These are phyloP conservation scores for Fusarium devonianum DNA, from an alignment of 2,329 filamentous ascomycete genomes.

Conservation along the genomic window DNA sequence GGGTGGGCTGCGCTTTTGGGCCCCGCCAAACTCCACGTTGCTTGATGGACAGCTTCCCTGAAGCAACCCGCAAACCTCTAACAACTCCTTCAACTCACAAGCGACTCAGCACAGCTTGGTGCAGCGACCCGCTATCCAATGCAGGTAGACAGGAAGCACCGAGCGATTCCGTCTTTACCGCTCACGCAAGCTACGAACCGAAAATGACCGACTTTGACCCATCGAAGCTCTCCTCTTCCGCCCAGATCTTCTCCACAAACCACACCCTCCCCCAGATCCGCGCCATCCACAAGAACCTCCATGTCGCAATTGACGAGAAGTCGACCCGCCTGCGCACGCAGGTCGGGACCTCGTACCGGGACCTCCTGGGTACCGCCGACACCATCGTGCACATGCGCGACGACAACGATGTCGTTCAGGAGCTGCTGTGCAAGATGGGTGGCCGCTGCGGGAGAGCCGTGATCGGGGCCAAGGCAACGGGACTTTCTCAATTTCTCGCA, in stretches of 20 bases:
- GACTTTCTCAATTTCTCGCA: conserved; percentile 59
- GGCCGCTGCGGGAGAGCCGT: conserved; percentile 76
- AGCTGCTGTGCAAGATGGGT: conserved; percentile 74
- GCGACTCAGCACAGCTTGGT: conserved; percentile 1
- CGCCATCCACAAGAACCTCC: conserved; percentile 66
- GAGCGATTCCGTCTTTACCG: not conserved
- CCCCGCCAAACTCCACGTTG: conserved; percentile 41
- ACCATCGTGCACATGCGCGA: conserved; percentile 89
- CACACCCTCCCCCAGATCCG: conserved; percentile 70
- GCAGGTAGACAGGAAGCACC: conserved; percentile 8
- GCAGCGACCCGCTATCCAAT: conserved; percentile 18
- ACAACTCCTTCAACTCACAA: conserved; percentile 14
- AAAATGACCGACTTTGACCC: conserved; percentile 56
- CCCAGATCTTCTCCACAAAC: conserved; percentile 62
- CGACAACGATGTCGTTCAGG: conserved; percentile 78
- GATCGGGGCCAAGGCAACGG: conserved; percentile 69
- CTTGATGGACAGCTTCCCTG: conserved; percentile 30
- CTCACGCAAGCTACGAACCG: conserved; percentile 14
- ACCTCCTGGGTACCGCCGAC: conserved; percentile 89
- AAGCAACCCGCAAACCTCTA: conserved; percentile 7
- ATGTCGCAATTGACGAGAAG: conserved; percentile 68
- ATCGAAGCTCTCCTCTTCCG: conserved; percentile 56
- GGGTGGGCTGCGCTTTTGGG: too few species aligned
- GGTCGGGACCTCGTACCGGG: conserved; percentile 78
- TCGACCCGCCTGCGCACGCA: conserved; percentile 67